Conservation (phyloP, 106 monocot species). For the Triglochin maritima region DNA sequence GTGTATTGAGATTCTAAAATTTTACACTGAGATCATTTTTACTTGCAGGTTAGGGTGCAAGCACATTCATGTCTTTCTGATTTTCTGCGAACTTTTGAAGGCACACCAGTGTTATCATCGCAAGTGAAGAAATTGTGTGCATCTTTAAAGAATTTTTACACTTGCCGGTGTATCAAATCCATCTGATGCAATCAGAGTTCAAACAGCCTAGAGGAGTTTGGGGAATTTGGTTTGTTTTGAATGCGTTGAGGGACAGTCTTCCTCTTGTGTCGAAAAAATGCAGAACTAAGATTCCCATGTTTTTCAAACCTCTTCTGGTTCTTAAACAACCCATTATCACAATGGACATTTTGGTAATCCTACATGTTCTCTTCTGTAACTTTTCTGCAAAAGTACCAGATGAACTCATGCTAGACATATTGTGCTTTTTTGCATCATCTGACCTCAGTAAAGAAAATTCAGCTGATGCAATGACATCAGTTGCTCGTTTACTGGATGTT, state of each 20-base stretch:
- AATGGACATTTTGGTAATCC: constrained; percentile 56
- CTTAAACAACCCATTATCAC: constrained; percentile 60
- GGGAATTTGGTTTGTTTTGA: constrained; percentile 51
- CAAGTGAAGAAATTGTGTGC: constrained; percentile 58
- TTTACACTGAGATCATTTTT: not conserved
- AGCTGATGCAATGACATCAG: constrained; percentile 65
- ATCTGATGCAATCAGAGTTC: not conserved
- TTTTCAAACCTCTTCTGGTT: constrained; percentile 47
- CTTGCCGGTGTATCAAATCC: constrained; percentile 73
- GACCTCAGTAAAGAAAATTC: constrained; percentile 40
- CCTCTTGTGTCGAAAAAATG: constrained; percentile 51
- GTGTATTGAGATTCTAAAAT: too few species aligned
- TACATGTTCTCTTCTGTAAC: constrained; percentile 50
- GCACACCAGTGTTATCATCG: constrained; percentile 33
- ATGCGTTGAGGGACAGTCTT: constrained; percentile 55
- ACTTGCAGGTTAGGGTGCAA: constrained; percentile 63
- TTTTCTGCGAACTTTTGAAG: constrained; percentile 58
- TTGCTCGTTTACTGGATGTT: constrained; percentile 52
- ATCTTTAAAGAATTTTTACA: constrained; percentile 56
- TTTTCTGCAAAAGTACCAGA: constrained; percentile 34
- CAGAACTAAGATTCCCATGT: constrained; percentile 39
- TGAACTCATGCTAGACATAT: constrained; percentile 43
- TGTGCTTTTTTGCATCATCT: constrained; percentile 52
- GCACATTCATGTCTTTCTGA: constrained; percentile 44
- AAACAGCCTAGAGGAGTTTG: constrained; percentile 53